phyloP scores from a whole-genome alignment of 1,284 basidiomycete genomes.

The Afroboletus lepidellus region DNA sequence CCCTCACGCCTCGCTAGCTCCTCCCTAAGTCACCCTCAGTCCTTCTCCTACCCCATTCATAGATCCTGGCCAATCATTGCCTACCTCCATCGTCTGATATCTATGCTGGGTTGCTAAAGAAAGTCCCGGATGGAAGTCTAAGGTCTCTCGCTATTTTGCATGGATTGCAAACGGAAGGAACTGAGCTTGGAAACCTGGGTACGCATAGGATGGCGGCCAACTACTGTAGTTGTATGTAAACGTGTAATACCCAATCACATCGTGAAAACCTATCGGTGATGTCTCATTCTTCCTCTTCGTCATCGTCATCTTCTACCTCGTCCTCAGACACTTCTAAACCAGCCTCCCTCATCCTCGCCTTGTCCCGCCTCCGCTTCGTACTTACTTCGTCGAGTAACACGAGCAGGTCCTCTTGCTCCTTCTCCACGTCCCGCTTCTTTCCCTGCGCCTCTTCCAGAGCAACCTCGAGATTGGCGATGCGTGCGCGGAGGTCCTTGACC shows the following conservation, averaged over 20 bases:
- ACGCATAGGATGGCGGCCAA: too few relatives aligned
- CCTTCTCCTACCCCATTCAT: too few relatives aligned
- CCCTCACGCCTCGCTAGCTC: not conserved
- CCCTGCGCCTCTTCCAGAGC: slow-evolving; percentile 57
- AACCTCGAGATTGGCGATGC: slow-evolving; percentile 44
- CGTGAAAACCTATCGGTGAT: too few relatives aligned
- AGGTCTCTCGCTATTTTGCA: too few relatives aligned
- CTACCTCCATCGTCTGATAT: too few relatives aligned
- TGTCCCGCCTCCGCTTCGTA: slow-evolving; percentile 82
- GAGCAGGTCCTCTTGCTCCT: slow-evolving; percentile 93
- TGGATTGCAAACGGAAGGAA: too few relatives aligned
- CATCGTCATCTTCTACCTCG: slow-evolving; percentile 61
- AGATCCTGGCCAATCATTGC: too few relatives aligned
- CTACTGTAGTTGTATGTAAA: too few relatives aligned
- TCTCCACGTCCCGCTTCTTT: slow-evolving; percentile 78
- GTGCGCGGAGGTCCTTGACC: slow-evolving; percentile 41
- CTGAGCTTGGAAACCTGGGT: too few relatives aligned
- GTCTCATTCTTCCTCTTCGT: too few relatives aligned
- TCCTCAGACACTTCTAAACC: slow-evolving; percentile 90
- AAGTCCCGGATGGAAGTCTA: not conserved
- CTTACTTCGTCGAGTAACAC: slow-evolving; percentile 92
- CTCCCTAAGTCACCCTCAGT: not conserved
- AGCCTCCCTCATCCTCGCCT: slow-evolving; percentile 67
- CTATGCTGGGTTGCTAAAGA: not conserved
- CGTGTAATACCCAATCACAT: too few relatives aligned